Percentiles rank a stretch among this genome's conserved stretches.
Evolutionary conservation across 768 basidiomycete species (phyloP).

Genomic region (Mycena albidolilacea): DNA sequence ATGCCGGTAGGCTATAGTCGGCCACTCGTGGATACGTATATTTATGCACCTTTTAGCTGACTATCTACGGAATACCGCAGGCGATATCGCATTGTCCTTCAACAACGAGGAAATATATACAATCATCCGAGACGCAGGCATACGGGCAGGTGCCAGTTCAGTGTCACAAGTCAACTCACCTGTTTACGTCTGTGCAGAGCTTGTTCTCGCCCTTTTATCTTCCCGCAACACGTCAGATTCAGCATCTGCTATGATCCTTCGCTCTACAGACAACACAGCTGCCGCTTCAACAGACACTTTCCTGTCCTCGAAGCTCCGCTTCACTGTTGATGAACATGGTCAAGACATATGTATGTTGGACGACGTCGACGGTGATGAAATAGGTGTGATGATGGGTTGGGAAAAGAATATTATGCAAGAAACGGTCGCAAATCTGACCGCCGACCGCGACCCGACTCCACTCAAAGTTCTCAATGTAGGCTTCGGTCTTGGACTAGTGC

Average conservation of each 20-base stretch:
- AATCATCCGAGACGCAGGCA: slow-evolving; percentile 91
- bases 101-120: slow-evolving; percentile 84
- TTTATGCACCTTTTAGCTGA: slow-evolving; percentile 68
- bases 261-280: slow-evolving; percentile 67
- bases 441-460: slow-evolving; percentile 63
- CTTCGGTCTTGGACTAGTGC: slow-evolving; percentile 93
- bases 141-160: slow-evolving; percentile 80
- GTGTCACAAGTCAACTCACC: slow-evolving; percentile 12
- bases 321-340: slow-evolving; percentile 76
- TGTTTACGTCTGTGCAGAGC: slow-evolving; percentile 61
- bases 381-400: slow-evolving; percentile 99
- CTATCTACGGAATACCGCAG: slow-evolving; percentile 85
- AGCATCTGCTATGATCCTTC: slow-evolving; percentile 58
- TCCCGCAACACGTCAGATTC: slow-evolving; percentile 56
- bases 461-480: slow-evolving; percentile 91
- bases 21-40: background rate
- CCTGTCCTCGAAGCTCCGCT: slow-evolving; percentile 78
- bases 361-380: slow-evolving; percentile 77
- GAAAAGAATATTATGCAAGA: slow-evolving; percentile 89
- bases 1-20: slow-evolving; percentile 69
- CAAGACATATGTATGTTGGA: slow-evolving; percentile 87
- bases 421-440: slow-evolving; percentile 79
- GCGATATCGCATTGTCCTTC: slow-evolving; percentile 90
- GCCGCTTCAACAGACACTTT: slow-evolving; percentile 78
- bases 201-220: slow-evolving; percentile 76